Conservation (phyloP, 306 rosid genomes). For the Sesbania bispinosa region DNA sequence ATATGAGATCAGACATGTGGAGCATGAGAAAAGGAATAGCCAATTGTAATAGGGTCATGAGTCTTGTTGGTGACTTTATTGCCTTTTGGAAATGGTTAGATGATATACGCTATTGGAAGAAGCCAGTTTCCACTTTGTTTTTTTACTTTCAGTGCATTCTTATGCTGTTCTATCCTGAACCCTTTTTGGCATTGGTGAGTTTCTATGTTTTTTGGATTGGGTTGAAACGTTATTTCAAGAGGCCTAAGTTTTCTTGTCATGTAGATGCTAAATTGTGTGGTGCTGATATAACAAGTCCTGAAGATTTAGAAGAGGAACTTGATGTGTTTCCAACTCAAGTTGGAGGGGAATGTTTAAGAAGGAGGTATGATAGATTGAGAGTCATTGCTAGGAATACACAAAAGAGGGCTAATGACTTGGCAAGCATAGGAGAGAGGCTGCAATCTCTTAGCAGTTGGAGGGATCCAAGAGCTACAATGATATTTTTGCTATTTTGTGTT, state of each 20-base stretch:
- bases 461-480: conserved; percentile 43
- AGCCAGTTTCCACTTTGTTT: neutral
- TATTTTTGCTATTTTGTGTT: conserved; percentile 33
- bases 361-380: conserved; percentile 41
- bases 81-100: conserved; percentile 32
- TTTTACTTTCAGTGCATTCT: conserved; percentile 24
- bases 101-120: conserved; percentile 34
- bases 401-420: conserved; percentile 22
- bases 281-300: conserved; percentile 20
- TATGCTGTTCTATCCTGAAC: conserved; percentile 24
- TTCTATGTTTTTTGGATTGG: conserved; percentile 23
- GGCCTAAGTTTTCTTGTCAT: conserved; percentile 33
- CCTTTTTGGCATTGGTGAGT: conserved; percentile 9
- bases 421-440: conserved; percentile 39
- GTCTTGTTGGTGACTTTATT: conserved; percentile 16
- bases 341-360: conserved; percentile 26
- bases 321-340: conserved; percentile 35
- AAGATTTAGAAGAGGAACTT: conserved; percentile 50
- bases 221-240: neutral
- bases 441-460: conserved; percentile 41
- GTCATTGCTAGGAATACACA: conserved; percentile 29
- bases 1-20: conserved; percentile 40
- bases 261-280: conserved; percentile 40
- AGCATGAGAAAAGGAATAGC: conserved; percentile 41
- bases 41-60: conserved; percentile 31